These are phyloP conservation scores for Apiospora rasikravindrae DNA, from an alignment of 2,329 filamentous ascomycete species.

Conservation along the genomic window DNA sequence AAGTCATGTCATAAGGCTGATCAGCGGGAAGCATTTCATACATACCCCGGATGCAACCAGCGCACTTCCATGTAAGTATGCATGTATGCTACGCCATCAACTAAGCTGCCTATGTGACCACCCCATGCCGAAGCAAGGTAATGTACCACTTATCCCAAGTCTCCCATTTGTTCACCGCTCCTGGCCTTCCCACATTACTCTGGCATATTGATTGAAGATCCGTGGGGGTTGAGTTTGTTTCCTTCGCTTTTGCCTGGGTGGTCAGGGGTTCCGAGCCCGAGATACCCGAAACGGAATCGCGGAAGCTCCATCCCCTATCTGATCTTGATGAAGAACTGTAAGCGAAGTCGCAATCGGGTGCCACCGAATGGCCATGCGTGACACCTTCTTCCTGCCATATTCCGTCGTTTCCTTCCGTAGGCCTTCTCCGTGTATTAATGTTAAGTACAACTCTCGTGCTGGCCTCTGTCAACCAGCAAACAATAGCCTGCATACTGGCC, in stretches of 20 bases:
- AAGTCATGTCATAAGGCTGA: background rate
- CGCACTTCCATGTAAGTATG: background rate
- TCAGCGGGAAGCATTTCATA: background rate
- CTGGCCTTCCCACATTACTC: background rate
- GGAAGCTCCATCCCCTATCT: conserved; percentile 7
- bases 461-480: background rate
- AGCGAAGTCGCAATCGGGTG: background rate
- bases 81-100: background rate
- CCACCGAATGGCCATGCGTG: background rate
- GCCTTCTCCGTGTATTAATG: background rate
- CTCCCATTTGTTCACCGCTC: background rate
- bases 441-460: background rate
- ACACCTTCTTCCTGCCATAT: background rate
- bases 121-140: background rate
- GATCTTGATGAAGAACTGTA: background rate
- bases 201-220: background rate
- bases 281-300: background rate
- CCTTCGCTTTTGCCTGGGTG: too few species aligned
- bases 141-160: background rate
- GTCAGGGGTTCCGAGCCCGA: background rate
- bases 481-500: background rate
- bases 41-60: background rate
- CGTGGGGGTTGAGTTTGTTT: background rate
- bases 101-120: background rate
- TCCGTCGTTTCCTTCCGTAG: background rate